Evolutionary conservation across 2,329 filamentous ascomycete genomes (phyloP), one percentile per base, ranked within the genome.

Genomic region (Fusarium devonianum): DNA sequence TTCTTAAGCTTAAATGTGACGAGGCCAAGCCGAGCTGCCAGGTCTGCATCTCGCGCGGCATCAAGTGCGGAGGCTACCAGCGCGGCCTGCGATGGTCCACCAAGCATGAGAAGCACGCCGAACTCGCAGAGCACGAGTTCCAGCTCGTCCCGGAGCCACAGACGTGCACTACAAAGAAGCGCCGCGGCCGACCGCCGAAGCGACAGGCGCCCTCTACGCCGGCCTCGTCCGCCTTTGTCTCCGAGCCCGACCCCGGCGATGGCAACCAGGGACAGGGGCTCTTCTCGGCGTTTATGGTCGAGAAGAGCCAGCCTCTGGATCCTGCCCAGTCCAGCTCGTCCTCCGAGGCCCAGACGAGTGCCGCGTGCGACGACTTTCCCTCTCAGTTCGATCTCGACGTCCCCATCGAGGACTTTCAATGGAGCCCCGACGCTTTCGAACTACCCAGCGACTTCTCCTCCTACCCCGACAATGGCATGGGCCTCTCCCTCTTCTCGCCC

Each of bases 1-100:
- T 2, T 8, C 0, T 5, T 2, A 22, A 66, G 64, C 48, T 63
- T 7, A 66, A 66, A 64, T 66, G 64, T 18, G 64, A 66, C 17
- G 64, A 66, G 33, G 29, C 53, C 4, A 56, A 58, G 5, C 64
- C 64, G 1, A 46, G 30, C 9, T 66, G 64, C 6, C 53, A 54
- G 2, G 49, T 58, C 2, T 66, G 64, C 12, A 49, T 59, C 5
- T 40, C 53, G 7, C 56, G 58, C 18, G 64, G 64, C 2, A 47
- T 63, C 9, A 22, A 42, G 4, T 66, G 64, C n/a, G 56, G 47
- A 3, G 64, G 64, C 2, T 66, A 65, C 10, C 49, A 50, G 8
- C 56, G 53, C 2, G 52, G 43, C 12, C 34, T 63, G 17, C 58
- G 56, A 16, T 62, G 60, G 60, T 63, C 56, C 6, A 63, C 56